These are phyloP conservation scores for Cystobasidiaceae sp. DNA, from an alignment of 1,284 basidiomycete species.

Conservation along the genomic window DNA sequence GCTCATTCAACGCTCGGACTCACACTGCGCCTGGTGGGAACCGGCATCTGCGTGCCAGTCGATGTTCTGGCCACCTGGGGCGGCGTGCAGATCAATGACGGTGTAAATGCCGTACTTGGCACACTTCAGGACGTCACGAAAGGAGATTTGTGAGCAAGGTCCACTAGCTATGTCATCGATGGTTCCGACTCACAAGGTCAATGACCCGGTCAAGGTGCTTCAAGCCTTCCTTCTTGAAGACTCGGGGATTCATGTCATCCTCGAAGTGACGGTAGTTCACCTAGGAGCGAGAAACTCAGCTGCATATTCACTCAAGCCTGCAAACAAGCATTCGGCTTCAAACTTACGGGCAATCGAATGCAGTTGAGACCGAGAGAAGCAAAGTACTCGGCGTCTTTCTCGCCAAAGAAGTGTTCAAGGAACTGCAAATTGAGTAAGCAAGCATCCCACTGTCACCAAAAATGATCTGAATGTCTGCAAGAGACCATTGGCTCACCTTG, in stretches of 20 bases:
- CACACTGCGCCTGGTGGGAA: constrained; percentile 54
- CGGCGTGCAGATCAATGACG: constrained; percentile 48
- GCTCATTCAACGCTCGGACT: too few species aligned
- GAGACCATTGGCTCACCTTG: constrained; percentile 56
- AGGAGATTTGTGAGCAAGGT: background rate
- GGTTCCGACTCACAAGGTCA: constrained; percentile 43
- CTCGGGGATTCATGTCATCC: constrained; percentile 60
- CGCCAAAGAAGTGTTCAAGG: constrained; percentile 66
- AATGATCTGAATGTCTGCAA: too few species aligned
- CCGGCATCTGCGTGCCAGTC: constrained; percentile 53
- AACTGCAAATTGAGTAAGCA: constrained; percentile 55
- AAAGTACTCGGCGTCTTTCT: constrained; percentile 65
- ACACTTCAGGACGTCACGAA: too few species aligned
- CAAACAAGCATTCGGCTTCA: too few species aligned
- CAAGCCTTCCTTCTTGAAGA: constrained; percentile 55
- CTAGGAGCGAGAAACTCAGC: too few species aligned
- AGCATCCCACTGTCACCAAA: too few species aligned
- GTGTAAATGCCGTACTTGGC: constrained; percentile 47
- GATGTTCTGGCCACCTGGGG: constrained; percentile 47
- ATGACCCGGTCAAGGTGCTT: constrained; percentile 61
- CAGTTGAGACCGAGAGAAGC: constrained; percentile 65
- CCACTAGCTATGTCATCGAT: background rate
- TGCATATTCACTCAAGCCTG: too few species aligned
- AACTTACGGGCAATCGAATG: constrained; percentile 56
- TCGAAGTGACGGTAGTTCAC: constrained; percentile 65